These are phyloP conservation scores for Goffeauzyma gilvescens DNA, from an alignment of 768 basidiomycete genomes.

Conservation along the genomic window DNA sequence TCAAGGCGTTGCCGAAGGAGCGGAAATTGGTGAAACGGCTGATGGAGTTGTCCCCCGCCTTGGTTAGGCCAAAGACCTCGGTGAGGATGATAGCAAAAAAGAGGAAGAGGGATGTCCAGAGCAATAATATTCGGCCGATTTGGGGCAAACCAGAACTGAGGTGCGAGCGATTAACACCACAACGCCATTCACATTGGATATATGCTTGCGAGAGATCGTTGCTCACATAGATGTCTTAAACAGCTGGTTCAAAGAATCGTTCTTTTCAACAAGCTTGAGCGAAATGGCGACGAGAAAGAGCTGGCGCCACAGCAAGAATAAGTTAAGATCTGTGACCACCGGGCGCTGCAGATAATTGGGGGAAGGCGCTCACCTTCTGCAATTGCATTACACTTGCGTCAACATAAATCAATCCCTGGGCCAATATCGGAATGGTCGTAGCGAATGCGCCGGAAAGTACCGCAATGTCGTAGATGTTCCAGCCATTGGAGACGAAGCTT, in stretches of 20 bases:
- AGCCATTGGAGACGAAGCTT: slow-evolving; percentile 73
- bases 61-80: slow-evolving; percentile 66
- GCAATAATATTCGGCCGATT: slow-evolving; percentile 60
- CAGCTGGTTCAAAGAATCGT: slow-evolving; percentile 71
- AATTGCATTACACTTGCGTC: slow-evolving; percentile 22
- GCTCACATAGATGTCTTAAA: slow-evolving; percentile 90
- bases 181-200: background rate
- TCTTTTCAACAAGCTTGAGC: slow-evolving; percentile 80
- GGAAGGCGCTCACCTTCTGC: slow-evolving; percentile 15
- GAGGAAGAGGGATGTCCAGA: slow-evolving; percentile 78
- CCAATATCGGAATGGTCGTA: slow-evolving; percentile 56
- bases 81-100: slow-evolving; percentile 76
- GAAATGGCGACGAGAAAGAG: slow-evolving; percentile 82
- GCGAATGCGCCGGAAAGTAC: slow-evolving; percentile 63
- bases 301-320: slow-evolving; percentile 8
- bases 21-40: slow-evolving; percentile 57
- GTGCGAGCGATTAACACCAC: no score
- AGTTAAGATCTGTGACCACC: slow-evolving; percentile 32
- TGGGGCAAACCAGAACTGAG: slow-evolving; percentile 67
- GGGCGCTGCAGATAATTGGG: no score
- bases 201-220: background rate
- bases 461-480: slow-evolving; percentile 79
- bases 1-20: slow-evolving; percentile 54
- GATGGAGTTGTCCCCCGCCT: slow-evolving; percentile 51
- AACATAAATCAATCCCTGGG: slow-evolving; percentile 9